These are phyloP conservation scores for Holtermanniella nyarrowii DNA, from an alignment of 768 basidiomycete species.

Conservation along the genomic window DNA sequence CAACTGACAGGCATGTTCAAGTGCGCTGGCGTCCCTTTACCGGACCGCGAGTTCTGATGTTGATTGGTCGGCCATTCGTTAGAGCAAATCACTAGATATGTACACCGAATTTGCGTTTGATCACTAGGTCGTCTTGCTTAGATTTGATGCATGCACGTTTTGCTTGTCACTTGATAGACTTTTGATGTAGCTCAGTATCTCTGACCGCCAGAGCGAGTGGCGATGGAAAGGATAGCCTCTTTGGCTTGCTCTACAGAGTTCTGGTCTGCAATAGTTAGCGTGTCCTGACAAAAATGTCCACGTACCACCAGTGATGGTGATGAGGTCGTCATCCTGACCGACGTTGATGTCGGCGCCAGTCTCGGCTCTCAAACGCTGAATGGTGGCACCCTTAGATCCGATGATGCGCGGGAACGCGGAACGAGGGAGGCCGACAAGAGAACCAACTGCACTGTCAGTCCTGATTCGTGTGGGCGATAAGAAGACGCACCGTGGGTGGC, in stretches of 20 bases:
- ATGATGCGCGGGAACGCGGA: constrained; percentile 86
- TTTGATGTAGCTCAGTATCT: constrained; percentile 14
- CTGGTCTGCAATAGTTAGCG: constrained; percentile 21
- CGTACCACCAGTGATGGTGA: constrained; percentile 70
- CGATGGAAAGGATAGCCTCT: constrained; percentile 37
- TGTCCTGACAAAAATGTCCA: constrained; percentile 7
- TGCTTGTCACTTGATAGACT: too few species aligned
- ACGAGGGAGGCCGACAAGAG: constrained; percentile 45
- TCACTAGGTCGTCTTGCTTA: too few species aligned
- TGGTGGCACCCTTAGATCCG: constrained; percentile 70
- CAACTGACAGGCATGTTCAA: too few species aligned
- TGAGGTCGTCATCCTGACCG: constrained; percentile 73
- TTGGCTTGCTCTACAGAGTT: constrained; percentile 37
- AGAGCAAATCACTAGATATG: too few species aligned
- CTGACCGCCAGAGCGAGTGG: constrained; percentile 24
- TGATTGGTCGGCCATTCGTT: too few species aligned
- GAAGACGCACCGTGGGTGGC: constrained; percentile 29
- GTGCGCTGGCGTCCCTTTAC: too few species aligned
- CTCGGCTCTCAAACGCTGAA: constrained; percentile 73
- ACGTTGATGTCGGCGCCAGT: constrained; percentile 89
- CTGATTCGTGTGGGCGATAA: neutral
- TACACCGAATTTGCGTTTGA: too few species aligned
- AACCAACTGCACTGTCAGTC: constrained; percentile 21
- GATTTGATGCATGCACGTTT: too few species aligned
- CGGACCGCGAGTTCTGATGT: too few species aligned